These are phyloP conservation scores for Lobosporangium transversale DNA, from an alignment of 192 early-diverging fungal genomes.

Conservation along the genomic window DNA sequence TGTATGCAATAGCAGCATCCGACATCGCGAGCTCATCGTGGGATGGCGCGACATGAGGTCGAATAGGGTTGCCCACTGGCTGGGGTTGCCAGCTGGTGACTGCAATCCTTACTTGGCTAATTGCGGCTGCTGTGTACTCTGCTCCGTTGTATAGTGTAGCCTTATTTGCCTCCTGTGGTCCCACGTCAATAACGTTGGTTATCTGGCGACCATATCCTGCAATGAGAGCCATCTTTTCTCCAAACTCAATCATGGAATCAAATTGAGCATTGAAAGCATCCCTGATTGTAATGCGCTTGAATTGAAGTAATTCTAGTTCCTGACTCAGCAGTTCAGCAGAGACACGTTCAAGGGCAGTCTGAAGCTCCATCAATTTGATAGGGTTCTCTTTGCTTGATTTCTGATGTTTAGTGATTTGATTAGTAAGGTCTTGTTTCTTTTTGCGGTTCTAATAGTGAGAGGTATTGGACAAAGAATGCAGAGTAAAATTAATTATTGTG, in stretches of 20 bases:
- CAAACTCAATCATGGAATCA: conserved; percentile 53
- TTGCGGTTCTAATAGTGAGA: conserved; percentile 35
- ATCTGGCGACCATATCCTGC: conserved; percentile 55
- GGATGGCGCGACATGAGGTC: conserved; percentile 31
- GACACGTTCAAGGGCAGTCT: conserved; percentile 41
- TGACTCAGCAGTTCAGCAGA: conserved; percentile 42
- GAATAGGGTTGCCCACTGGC: conserved; percentile 22
- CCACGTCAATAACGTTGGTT: conserved; percentile 45
- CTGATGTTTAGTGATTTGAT: conserved; percentile 49
- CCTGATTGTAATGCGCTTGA: conserved; percentile 46
- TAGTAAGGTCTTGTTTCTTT: conserved; percentile 48
- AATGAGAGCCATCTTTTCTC: conserved; percentile 56
- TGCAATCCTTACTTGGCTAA: conserved; percentile 48
- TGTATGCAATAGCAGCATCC: conserved; percentile 19
- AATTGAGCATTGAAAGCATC: conserved; percentile 49
- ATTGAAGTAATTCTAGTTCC: conserved; percentile 49
- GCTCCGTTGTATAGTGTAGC: conserved; percentile 36
- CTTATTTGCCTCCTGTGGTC: conserved; percentile 28
- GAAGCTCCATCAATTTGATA: conserved; percentile 53
- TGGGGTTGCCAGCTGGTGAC: conserved; percentile 48
- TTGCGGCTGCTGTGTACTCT: conserved; percentile 45
- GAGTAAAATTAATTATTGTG: too few relatives aligned
- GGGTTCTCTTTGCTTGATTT: conserved; percentile 53
- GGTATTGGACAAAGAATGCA: not conserved
- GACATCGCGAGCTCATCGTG: conserved; percentile 40